Evolutionary conservation across 805 yeast species (phyloP).

Genomic region (Nakazawaea anatomiae): DNA sequence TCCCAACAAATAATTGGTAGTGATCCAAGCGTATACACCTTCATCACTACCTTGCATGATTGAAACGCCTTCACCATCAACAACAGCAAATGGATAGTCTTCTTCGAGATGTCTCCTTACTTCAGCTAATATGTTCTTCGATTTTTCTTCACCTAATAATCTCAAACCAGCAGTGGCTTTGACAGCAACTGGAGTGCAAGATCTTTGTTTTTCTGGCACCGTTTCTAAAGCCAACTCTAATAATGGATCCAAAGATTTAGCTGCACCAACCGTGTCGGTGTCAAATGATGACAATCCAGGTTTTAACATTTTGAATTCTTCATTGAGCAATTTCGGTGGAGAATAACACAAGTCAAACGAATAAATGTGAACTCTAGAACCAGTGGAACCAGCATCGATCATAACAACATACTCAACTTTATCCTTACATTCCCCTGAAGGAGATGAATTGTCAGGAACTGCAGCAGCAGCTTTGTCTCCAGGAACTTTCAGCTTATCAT

Average conservation of each 20-base stretch:
- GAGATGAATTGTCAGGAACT: slow-evolving; percentile 4
- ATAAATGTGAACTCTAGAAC: slow-evolving; percentile 93
- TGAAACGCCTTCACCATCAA: slow-evolving; percentile 77
- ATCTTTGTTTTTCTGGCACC: slow-evolving; percentile 67
- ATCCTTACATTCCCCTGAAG: slow-evolving; percentile 25
- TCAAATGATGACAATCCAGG: slow-evolving; percentile 90
- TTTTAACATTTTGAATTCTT: slow-evolving; percentile 80
- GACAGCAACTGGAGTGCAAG: slow-evolving; percentile 91
- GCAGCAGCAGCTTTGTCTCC: background rate
- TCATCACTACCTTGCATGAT: slow-evolving; percentile 97
- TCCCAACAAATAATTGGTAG: slow-evolving; percentile 88
- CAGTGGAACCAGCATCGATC: slow-evolving; percentile 98
- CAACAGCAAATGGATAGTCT: slow-evolving; percentile 90
- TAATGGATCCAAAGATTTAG: slow-evolving; percentile 80
- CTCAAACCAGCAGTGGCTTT: slow-evolving; percentile 98
- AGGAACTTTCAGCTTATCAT: background rate
- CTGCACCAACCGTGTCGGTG: slow-evolving; percentile 78
- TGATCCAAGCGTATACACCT: slow-evolving; percentile 98
- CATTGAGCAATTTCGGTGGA: slow-evolving; percentile 76
- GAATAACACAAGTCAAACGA: slow-evolving; percentile 81
- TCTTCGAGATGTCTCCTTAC: slow-evolving; percentile 71
- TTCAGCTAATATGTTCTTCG: slow-evolving; percentile 64
- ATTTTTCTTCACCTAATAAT: slow-evolving; percentile 69
- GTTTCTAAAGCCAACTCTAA: slow-evolving; percentile 66
- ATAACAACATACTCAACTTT: slow-evolving; percentile 72